These are phyloP conservation scores for Saccharomycopsis lassenensis DNA, from an alignment of 805 yeast species.

Conservation along the genomic window DNA sequence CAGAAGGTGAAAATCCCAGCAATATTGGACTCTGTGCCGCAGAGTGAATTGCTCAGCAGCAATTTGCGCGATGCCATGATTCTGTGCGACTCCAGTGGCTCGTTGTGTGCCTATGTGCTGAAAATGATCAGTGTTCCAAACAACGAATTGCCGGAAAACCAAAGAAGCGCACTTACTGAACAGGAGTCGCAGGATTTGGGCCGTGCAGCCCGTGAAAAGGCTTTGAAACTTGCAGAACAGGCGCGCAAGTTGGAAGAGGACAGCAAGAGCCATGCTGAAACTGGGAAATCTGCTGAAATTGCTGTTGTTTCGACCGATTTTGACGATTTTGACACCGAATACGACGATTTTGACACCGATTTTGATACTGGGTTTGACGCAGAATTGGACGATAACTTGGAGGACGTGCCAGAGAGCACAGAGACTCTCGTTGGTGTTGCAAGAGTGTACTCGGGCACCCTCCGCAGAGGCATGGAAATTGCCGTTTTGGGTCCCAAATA, in stretches of 20 bases:
- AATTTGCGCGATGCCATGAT: conserved; percentile 45
- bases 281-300: conserved; percentile 14
- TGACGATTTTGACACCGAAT: conserved; percentile 32
- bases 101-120: conserved; percentile 70
- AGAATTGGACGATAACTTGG: conserved; percentile 39
- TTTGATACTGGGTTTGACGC: conserved; percentile 28
- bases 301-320: conserved; percentile 24
- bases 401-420: conserved; percentile 24
- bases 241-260: conserved; percentile 27
- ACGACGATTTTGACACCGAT: conserved; percentile 37
- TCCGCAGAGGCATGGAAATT: conserved; percentile 63
- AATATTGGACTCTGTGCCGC: conserved; percentile 50
- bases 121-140: conserved; percentile 82
- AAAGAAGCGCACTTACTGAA: conserved; percentile 21
- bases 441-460: conserved; percentile 77
- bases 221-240: conserved; percentile 40
- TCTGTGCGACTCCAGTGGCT: conserved; percentile 56
- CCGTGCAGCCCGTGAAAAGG: conserved; percentile 51
- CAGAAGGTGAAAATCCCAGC: conserved; percentile 64
- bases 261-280: conserved; percentile 18
- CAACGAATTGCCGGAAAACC: conserved; percentile 59
- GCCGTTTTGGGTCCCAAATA: conserved; percentile 80
- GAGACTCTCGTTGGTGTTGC: conserved; percentile 83
- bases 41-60: conserved; percentile 35
- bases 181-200: conserved; percentile 57